These are phyloP conservation scores for Mrakia hoshinonis DNA, from an alignment of 768 basidiomycete species.

Conservation along the genomic window DNA sequence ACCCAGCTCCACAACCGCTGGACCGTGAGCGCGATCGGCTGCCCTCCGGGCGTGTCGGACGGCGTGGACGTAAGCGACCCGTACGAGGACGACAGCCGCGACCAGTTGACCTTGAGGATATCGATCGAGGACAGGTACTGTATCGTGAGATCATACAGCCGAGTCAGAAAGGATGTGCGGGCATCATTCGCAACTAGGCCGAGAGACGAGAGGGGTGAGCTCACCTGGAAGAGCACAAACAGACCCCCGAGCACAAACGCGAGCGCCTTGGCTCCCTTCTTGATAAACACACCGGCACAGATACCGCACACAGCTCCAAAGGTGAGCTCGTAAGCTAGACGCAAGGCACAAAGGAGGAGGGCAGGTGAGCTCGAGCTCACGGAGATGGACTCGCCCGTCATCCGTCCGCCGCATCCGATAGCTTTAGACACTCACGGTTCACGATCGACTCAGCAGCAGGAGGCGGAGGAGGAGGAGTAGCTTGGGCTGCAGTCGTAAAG, in stretches of 20 bases:
- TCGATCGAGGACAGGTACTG: constrained; percentile 25
- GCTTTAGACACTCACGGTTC: neutral
- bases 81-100: constrained; percentile 10
- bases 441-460: neutral
- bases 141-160: no score
- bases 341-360: neutral
- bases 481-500: neutral
- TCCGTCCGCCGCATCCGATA: no score
- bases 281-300: constrained; percentile 85
- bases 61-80: neutral
- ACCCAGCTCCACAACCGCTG: constrained; percentile 17
- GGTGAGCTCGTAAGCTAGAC: constrained; percentile 56
- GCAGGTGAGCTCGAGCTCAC: neutral
- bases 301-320: constrained; percentile 85
- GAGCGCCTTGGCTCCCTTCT: constrained; percentile 77
- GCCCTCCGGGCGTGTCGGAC: neutral
- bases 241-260: constrained; percentile 84
- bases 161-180: no score
- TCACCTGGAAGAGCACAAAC: constrained; percentile 82
- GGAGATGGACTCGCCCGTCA: no score
- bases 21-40: constrained; percentile 14
- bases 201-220: neutral
- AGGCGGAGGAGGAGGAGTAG: neutral
- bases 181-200: neutral
- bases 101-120: constrained; percentile 28